phyloP scores from a whole-genome alignment of 768 basidiomycete genomes.

The Coprinopsis strossmayeri region DNA sequence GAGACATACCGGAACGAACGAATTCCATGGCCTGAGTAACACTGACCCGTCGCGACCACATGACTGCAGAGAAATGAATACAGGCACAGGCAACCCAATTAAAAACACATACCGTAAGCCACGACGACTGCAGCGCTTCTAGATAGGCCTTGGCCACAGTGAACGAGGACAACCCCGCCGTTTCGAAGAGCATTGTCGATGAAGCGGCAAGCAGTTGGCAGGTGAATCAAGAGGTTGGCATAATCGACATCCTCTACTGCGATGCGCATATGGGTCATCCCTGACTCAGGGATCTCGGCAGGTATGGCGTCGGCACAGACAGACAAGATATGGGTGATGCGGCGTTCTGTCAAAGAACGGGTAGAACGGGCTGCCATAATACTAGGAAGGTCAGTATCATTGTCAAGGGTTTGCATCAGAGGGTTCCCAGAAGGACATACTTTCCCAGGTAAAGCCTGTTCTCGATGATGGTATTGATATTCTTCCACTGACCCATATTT shows the following conservation, averaged over 20 bases:
- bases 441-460: conserved; percentile 68
- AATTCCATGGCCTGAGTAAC: conserved; percentile 52
- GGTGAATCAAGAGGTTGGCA: conserved; percentile 59
- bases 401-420: conserved; percentile 13
- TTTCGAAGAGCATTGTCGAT: conserved; percentile 53
- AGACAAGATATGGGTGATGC: conserved; percentile 75
- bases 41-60: conserved; percentile 54
- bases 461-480: conserved; percentile 61
- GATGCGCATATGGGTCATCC: conserved; percentile 64
- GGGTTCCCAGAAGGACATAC: conserved; percentile 36
- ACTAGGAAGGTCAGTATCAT: conserved; percentile 33
- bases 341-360: conserved; percentile 63
- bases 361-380: conserved; percentile 66
- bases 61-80: conserved; percentile 37
- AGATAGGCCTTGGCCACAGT: conserved; percentile 61
- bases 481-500: conserved; percentile 51
- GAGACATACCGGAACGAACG: conserved; percentile 48
- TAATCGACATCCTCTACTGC: conserved; percentile 65
- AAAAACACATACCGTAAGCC: conserved; percentile 56
- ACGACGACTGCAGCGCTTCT: conserved; percentile 66
- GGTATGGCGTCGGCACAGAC: conserved; percentile 71
- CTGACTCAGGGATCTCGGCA: conserved; percentile 63
- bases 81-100: background rate
- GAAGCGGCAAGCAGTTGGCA: conserved; percentile 61
- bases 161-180: conserved; percentile 61